Percentiles rank a stretch among this genome's conserved stretches.
These are phyloP conservation scores for Fusarium oxysporum DNA, from an alignment of 2,329 filamentous ascomycete genomes.

Conservation along the genomic window DNA sequence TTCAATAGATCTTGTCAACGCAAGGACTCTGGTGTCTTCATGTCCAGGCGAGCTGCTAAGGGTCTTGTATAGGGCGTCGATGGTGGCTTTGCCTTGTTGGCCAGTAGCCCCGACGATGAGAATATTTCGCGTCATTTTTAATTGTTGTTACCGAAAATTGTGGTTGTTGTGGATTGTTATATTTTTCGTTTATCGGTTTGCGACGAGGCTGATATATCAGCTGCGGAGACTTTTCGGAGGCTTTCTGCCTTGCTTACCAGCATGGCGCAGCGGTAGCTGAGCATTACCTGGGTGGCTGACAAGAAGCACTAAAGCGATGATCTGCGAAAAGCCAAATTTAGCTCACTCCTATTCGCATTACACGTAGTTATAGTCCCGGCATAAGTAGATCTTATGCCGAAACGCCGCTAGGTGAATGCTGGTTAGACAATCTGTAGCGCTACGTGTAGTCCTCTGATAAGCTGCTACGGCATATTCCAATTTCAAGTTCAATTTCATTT, in stretches of 20 bases:
- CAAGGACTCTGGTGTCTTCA: background rate
- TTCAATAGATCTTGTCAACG: slow-evolving; percentile 12
- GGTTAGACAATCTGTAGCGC: background rate
- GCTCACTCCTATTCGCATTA: background rate
- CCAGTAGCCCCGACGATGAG: slow-evolving; percentile 31
- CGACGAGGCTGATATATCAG: background rate
- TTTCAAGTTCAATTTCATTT: background rate
- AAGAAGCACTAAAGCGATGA: background rate
- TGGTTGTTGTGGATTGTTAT: accelerated
- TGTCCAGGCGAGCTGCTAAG: accelerated
- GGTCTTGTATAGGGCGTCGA: slow-evolving; percentile 6
- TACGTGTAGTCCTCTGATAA: background rate
- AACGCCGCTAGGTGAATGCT: background rate
- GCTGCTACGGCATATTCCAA: background rate
- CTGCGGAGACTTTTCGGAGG: background rate
- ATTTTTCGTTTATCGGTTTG: background rate
- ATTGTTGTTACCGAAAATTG: accelerated
- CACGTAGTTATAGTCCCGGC: no score
- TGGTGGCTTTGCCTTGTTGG: slow-evolving; percentile 32
- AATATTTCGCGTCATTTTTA: slow-evolving; percentile 14
- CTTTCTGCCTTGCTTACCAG: background rate
- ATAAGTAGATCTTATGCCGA: background rate
- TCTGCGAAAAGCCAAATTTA: background rate
- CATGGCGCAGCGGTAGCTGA: background rate
- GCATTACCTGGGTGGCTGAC: background rate